These are phyloP conservation scores for Leptodontidium sp. DNA, from an alignment of 2,329 filamentous ascomycete genomes.

Conservation along the genomic window DNA sequence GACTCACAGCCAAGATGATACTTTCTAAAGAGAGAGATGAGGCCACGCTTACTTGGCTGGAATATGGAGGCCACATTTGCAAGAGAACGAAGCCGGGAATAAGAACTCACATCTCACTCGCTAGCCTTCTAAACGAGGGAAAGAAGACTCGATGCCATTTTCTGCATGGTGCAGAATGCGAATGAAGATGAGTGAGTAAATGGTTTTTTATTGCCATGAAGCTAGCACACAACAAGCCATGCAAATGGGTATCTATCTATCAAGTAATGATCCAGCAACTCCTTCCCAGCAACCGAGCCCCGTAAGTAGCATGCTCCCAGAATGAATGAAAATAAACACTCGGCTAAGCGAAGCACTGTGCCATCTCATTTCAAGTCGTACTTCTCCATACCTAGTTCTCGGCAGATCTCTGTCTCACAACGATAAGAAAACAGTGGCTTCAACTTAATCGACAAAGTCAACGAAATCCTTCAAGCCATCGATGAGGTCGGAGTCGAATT, in stretches of 20 bases:
- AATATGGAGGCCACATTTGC: too few species aligned
- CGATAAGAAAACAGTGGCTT: background rate
- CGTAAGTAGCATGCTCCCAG: background rate
- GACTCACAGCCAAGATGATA: too few species aligned
- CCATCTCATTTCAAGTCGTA: background rate
- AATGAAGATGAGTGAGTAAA: background rate
- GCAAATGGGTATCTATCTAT: conserved; percentile 7
- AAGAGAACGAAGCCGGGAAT: too few species aligned
- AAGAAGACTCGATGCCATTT: background rate
- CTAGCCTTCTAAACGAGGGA: too few species aligned
- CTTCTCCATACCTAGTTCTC: background rate
- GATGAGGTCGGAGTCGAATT: conserved; percentile 46
- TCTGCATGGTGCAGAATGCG: background rate
- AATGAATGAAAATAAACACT: background rate
- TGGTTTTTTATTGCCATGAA: background rate
- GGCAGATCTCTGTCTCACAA: background rate
- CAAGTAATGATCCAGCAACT: background rate
- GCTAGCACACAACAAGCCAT: conserved; percentile 1
- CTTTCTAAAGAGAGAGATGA: too few species aligned
- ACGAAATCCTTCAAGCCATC: conserved; percentile 44
- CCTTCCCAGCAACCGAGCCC: background rate
- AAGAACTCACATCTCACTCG: too few species aligned
- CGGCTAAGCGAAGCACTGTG: background rate
- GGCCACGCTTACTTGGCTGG: too few species aligned
- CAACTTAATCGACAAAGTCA: conserved; percentile 36